Conservation (phyloP, 371 early-diverging fungal species). For the Actinomucor elegans region DNA sequence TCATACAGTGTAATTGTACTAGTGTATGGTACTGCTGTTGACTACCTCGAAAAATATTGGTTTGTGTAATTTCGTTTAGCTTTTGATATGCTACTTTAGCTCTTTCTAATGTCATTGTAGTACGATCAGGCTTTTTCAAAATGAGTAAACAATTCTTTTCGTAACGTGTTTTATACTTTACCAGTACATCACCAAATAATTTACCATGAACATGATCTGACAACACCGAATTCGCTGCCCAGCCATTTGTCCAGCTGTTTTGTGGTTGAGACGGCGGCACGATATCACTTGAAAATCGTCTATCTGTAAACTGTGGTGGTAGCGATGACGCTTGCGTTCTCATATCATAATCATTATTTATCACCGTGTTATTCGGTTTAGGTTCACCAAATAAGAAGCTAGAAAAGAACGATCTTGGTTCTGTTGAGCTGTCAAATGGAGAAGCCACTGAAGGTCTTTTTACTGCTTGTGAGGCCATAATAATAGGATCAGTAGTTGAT, state of each 20-base stretch:
- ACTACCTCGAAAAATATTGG: slow-evolving; percentile 14
- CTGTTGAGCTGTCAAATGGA: slow-evolving; percentile 3
- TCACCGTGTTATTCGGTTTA: not conserved
- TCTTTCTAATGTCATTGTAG: slow-evolving; percentile 20
- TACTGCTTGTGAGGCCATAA: not conserved
- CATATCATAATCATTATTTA: slow-evolving; percentile 12
- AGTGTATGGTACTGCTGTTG: slow-evolving; percentile 16
- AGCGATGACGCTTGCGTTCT: slow-evolving; percentile 1
- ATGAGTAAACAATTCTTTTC: not conserved
- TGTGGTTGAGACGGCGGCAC: not conserved
- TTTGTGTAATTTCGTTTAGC: slow-evolving; percentile 22
- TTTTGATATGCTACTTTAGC: slow-evolving; percentile 30
- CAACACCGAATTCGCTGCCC: slow-evolving; percentile 40
- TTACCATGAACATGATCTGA: slow-evolving; percentile 40
- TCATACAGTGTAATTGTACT: slow-evolving; percentile 28
- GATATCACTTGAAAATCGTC: slow-evolving; percentile 6
- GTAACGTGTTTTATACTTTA: slow-evolving; percentile 4
- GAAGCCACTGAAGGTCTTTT: slow-evolving; percentile 8
- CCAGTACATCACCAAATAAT: slow-evolving; percentile 44
- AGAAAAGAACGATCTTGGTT: slow-evolving; percentile 38
- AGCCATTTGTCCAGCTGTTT: slow-evolving; percentile 28
- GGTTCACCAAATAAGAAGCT: slow-evolving; percentile 47
- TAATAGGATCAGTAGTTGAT: not conserved
- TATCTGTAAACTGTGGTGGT: not conserved
- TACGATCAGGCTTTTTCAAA: slow-evolving; percentile 20